These are phyloP conservation scores for Cyanodermella asteris DNA, from an alignment of 2,329 filamentous ascomycete species.

Conservation along the genomic window DNA sequence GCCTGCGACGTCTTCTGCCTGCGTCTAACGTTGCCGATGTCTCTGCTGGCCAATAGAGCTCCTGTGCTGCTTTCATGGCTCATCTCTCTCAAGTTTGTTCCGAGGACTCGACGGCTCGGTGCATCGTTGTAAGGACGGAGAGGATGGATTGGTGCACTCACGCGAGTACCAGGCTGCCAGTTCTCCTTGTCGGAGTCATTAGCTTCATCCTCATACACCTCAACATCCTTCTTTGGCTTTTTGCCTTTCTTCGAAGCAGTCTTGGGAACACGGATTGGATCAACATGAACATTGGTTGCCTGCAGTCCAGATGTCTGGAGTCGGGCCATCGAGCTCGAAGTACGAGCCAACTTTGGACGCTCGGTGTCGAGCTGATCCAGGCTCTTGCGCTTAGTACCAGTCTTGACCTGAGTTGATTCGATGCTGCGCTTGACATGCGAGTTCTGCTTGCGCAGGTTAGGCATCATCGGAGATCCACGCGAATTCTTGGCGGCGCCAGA, in stretches of 20 bases:
- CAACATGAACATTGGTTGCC: conserved; percentile 17
- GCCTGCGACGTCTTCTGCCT: background rate
- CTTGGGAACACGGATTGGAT: too few species aligned
- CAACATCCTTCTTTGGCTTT: conserved; percentile 18
- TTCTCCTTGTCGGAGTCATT: conserved; percentile 92
- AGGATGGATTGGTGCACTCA: conserved; percentile 30
- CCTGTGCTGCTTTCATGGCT: conserved; percentile 17
- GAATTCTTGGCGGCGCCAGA: conserved; percentile 29
- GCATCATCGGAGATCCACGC: conserved; percentile 28
- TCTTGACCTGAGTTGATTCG: too few species aligned
- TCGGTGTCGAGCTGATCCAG: conserved; percentile 22
- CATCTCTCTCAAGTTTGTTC: conserved; percentile 22
- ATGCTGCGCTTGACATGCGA: conserved; percentile 3
- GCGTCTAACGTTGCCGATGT: background rate
- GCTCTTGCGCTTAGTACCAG: too few species aligned
- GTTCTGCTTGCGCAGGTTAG: conserved; percentile 41
- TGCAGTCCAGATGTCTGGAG: conserved; percentile 8
- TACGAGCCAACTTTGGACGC: conserved; percentile 26
- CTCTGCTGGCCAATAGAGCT: conserved; percentile 13
- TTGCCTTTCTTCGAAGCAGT: conserved; percentile 16
- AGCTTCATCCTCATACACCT: conserved; percentile 23
- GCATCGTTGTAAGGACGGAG: conserved; percentile 17
- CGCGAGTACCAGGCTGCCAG: conserved; percentile 36
- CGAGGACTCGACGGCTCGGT: conserved; percentile 17
- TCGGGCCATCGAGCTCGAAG: conserved; percentile 22